phyloP scores from a whole-genome alignment of 306 rosid genomes.

The Quercus parvula region DNA sequence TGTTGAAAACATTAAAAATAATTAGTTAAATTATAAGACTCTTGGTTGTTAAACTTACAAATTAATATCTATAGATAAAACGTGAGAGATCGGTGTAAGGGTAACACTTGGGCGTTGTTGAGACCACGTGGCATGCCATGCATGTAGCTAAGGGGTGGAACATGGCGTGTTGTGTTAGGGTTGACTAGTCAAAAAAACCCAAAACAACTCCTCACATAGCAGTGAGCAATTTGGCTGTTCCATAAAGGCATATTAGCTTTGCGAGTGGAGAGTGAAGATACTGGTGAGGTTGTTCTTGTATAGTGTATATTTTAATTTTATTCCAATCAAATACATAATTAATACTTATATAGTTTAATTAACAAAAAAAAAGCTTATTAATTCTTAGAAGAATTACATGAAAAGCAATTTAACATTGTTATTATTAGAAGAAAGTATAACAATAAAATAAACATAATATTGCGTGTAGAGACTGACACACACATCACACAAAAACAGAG shows the following conservation, averaged over 20 bases:
- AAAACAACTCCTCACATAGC: background rate
- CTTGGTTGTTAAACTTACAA: too few relatives aligned
- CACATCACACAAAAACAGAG: background rate
- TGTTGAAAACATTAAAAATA: too few relatives aligned
- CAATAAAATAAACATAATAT: background rate
- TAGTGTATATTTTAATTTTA: background rate
- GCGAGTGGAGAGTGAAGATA: background rate
- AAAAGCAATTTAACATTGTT: background rate
- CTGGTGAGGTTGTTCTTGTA: background rate
- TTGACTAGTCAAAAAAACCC: constrained; percentile 30
- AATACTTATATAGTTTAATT: background rate
- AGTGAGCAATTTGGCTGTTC: constrained; percentile 2
- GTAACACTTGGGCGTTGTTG: background rate
- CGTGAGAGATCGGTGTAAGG: background rate
- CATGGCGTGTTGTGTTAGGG: background rate
- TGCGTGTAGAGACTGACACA: constrained; percentile 1
- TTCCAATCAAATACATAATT: background rate
- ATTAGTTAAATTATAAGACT: accelerated
- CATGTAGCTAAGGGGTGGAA: constrained; percentile 1
- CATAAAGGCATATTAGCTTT: background rate
- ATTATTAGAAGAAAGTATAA: background rate
- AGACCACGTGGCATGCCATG: background rate
- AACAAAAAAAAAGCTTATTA: too few relatives aligned
- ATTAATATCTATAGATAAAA: too few relatives aligned
- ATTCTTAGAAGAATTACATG: background rate